Evolutionary conservation across 192 early-diverging fungal genomes (phyloP).

Genomic region (Podila epicladia): DNA sequence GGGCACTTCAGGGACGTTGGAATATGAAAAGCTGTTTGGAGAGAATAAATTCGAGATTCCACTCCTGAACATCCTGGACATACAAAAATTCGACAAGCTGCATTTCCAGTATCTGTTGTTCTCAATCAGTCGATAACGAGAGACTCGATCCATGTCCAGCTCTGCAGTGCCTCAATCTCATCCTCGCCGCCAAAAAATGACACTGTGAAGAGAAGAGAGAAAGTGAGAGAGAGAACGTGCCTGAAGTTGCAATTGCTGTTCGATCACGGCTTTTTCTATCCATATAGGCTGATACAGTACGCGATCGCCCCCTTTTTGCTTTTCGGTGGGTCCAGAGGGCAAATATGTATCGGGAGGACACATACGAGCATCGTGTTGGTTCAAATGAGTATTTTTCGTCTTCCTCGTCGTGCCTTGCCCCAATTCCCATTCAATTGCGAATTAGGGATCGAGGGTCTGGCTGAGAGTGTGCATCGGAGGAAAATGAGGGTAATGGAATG

Average conservation of each 20-base stretch:
- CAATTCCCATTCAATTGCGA: constrained; percentile 3
- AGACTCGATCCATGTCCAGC: neutral
- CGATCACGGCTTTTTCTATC: too few species aligned
- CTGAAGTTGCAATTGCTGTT: too few species aligned
- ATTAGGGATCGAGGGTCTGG: neutral
- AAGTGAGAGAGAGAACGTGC: too few species aligned
- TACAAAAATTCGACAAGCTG: too few species aligned
- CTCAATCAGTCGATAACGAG: too few species aligned
- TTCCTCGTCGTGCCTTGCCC: neutral
- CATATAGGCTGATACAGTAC: too few species aligned
- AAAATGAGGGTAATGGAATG: neutral
- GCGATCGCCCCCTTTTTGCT: neutral
- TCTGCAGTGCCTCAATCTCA: neutral
- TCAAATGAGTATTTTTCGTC: constrained; percentile 37
- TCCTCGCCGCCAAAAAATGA: too few species aligned
- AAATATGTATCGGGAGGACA: neutral
- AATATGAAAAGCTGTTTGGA: neutral
- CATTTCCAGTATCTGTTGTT: too few species aligned
- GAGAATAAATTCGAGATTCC: constrained; percentile 2
- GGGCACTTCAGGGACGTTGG: neutral
- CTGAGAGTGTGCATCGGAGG: neutral
- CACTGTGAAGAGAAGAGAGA: too few species aligned
- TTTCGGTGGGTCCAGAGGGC: neutral
- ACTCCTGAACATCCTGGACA: neutral
- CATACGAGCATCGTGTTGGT: constrained; percentile 38